Evolutionary conservation across 2,329 filamentous ascomycete genomes (phyloP), one percentile per base, ranked within the genome.

Genomic region (Ramichloridium luteum): DNA sequence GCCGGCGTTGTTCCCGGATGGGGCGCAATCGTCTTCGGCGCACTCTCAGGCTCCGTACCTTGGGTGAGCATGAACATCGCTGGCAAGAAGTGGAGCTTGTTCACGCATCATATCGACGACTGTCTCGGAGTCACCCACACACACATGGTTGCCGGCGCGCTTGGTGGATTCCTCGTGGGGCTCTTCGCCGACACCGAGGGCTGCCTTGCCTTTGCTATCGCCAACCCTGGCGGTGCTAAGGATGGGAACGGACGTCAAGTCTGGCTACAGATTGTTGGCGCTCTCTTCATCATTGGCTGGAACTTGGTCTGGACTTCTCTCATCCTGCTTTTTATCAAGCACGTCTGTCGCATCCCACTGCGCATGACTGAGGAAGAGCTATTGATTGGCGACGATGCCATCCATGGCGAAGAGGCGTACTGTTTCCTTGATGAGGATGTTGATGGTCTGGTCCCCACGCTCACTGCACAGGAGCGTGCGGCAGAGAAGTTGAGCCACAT

Each of bases 71-170:
- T 68, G 62, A 67, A 67, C 47, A 49, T 66, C 13, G 41, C 61
- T 5, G 61, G 59, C 32, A 62, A 60, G 43, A 57, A 55, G 34
- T 45, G 50, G 32, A 68, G 69, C 41, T 74, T 76, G 51, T 76
- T 77, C 67, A 47, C 39, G 4, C 67, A 68, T 45, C 58, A 61
- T 40, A 60, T 64, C 38, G 68, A 74, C 47, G 68, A 75, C 45
- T 57, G 64, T 6, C 59, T 71, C 25, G 66, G 62, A 36, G 56
- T 64, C 22, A 58, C 62, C 32, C 59, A 68, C 46, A 68, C 64
- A 1, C 64, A 68, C 47, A 55, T 60, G 44, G 57, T 68, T 3
- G 62, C 62, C 9, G 64, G 61, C 10, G 51, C 57, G 25, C 41
- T 64, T 1, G 64, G 63, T 6, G 63, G 63, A 6, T 65, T 66